phyloP scores from a whole-genome alignment of 2,329 filamentous ascomycete species.

The Setomelanomma holmii region DNA sequence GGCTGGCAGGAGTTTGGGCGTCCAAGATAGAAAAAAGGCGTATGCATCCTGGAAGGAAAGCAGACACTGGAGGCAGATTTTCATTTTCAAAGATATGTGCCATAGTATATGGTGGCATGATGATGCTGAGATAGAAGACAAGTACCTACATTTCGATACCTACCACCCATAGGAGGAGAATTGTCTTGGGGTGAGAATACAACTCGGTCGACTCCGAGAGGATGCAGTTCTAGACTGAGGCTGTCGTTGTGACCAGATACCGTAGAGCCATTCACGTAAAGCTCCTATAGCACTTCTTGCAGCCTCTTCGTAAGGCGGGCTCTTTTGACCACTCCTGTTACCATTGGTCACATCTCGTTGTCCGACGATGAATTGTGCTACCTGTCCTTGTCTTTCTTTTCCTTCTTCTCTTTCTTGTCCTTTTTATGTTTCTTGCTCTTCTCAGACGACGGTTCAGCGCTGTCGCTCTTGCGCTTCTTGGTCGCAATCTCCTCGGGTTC shows the following conservation, averaged over 20 bases:
- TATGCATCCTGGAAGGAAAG: background rate
- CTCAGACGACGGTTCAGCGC: constrained; percentile 2
- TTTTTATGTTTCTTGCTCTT: constrained; percentile 20
- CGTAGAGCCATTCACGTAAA: no score
- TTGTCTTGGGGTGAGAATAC: background rate
- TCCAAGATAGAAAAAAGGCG: background rate
- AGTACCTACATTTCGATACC: background rate
- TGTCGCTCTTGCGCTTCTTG: constrained; percentile 16
- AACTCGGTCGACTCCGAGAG: background rate
- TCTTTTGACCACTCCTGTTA: no score
- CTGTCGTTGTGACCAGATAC: no score
- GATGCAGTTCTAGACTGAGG: no score
- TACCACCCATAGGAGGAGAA: background rate
- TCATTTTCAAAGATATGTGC: no score
- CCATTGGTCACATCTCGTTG: no score
- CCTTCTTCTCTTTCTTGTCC: constrained; percentile 21
- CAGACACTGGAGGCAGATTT: no score
- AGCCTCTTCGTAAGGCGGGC: no score
- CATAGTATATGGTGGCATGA: no score
- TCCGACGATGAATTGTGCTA: constrained; percentile 2
- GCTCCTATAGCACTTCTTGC: no score
- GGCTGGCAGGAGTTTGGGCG: constrained; percentile 3
- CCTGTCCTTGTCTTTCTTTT: constrained; percentile 11
- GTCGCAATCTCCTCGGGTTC: background rate
- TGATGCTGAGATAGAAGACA: no score